A percentile compares a stretch with the other conserved stretches of the same genome.
Evolutionary conservation across 148 eudicot genomes (phyloP).

Genomic region (Dianthus caryophyllus): DNA sequence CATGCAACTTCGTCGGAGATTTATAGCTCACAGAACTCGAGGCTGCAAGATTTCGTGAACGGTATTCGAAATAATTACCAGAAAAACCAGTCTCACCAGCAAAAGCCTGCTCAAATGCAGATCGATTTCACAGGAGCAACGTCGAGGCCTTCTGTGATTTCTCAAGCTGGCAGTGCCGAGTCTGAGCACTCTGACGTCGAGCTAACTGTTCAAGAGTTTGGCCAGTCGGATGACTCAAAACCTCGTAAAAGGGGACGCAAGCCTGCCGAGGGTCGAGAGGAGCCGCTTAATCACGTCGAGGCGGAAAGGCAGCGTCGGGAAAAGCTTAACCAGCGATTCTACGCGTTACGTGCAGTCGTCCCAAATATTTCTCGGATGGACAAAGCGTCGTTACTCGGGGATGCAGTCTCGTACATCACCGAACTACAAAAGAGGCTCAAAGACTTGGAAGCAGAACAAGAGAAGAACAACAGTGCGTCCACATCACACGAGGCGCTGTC

Average conservation of each 20-base stretch:
- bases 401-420: conserved; percentile 81
- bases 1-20: conserved; percentile 32
- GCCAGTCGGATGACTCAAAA: conserved; percentile 32
- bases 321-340: conserved; percentile 86
- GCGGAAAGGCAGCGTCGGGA: conserved; percentile 88
- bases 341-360: conserved; percentile 78
- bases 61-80: conserved; percentile 48
- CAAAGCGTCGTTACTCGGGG: conserved; percentile 87
- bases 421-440: conserved; percentile 71
- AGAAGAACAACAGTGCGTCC: conserved; percentile 33
- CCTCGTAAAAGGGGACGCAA: conserved; percentile 43
- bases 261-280: conserved; percentile 46
- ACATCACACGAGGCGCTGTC: conserved; percentile 30
- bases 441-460: conserved; percentile 64
- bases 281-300: conserved; percentile 74
- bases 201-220: conserved; percentile 43
- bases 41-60: conserved; percentile 38
- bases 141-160: conserved; percentile 21
- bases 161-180: conserved; percentile 37
- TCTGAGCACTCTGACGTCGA: conserved; percentile 66
- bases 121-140: conserved; percentile 69
- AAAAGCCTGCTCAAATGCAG: conserved; percentile 51
- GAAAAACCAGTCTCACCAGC: conserved; percentile 19
- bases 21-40: conserved; percentile 37
- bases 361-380: conserved; percentile 94